These are phyloP conservation scores for Spathaspora passalidarum DNA, from an alignment of 805 yeast genomes.

Conservation along the genomic window DNA sequence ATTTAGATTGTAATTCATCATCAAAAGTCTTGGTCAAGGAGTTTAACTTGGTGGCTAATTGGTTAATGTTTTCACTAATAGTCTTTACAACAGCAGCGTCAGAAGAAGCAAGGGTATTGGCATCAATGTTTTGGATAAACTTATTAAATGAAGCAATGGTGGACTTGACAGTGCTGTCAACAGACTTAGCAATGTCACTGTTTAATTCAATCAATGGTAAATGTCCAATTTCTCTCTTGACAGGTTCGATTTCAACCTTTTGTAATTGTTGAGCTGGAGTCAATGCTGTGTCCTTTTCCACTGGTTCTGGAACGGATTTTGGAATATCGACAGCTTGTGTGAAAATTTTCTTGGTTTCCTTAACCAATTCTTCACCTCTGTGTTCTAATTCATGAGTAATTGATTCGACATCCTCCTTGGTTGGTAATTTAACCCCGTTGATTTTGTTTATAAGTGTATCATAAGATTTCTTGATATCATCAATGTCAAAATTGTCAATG, in stretches of 20 bases:
- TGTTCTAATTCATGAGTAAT: constrained; percentile 31
- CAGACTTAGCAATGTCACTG: constrained; percentile 17
- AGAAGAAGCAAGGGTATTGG: constrained; percentile 19
- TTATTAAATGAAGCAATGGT: constrained; percentile 39
- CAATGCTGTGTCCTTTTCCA: constrained; percentile 8
- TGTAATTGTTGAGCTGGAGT: constrained; percentile 43
- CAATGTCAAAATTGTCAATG: constrained; percentile 31
- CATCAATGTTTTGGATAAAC: constrained; percentile 34
- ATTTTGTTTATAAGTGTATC: constrained; percentile 15
- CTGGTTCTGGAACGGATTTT: neutral
- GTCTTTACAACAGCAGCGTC: constrained; percentile 27
- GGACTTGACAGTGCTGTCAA: constrained; percentile 31
- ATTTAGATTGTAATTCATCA: constrained; percentile 30
- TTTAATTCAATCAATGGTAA: constrained; percentile 33
- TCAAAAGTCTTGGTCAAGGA: constrained; percentile 33
- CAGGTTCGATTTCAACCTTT: constrained; percentile 35
- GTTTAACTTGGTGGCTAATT: constrained; percentile 30
- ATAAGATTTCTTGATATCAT: constrained; percentile 25
- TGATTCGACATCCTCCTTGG: constrained; percentile 30
- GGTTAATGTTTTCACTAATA: constrained; percentile 30
- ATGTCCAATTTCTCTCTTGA: constrained; percentile 24
- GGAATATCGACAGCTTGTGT: neutral
- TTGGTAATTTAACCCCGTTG: constrained; percentile 22
- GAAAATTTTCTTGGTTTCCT: constrained; percentile 35
- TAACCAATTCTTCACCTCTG: constrained; percentile 30